Evolutionary conservation across 2,329 filamentous ascomycete genomes (phyloP).

Genomic region (Hypoxylon sp.): DNA sequence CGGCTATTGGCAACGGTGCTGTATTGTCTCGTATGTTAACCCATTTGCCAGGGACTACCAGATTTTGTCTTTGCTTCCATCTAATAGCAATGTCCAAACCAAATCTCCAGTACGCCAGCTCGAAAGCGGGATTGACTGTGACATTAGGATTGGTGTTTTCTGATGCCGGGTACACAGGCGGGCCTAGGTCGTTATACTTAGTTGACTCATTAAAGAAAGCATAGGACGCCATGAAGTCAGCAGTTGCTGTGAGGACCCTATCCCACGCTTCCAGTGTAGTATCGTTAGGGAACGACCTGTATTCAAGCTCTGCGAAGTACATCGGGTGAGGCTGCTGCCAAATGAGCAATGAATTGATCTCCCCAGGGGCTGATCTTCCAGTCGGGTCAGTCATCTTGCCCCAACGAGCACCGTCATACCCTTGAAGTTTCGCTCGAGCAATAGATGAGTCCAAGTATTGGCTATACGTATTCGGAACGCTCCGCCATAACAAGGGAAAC

Average conservation of each 20-base stretch:
- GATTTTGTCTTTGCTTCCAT: conserved; percentile 66
- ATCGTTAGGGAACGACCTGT: conserved; percentile 61
- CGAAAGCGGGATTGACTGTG: conserved; percentile 72
- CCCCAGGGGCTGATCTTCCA: conserved; percentile 69
- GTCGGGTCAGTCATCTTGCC: conserved; percentile 72
- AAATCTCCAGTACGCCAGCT: conserved; percentile 74
- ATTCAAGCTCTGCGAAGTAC: conserved; percentile 72
- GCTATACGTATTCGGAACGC: conserved; percentile 62
- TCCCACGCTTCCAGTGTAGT: conserved; percentile 68
- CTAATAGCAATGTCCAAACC: conserved; percentile 67
- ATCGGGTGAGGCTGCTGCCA: conserved; percentile 75
- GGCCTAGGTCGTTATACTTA: conserved; percentile 65
- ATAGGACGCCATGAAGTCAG: conserved; percentile 73
- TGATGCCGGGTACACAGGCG: conserved; percentile 63
- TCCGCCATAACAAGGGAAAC: conserved; percentile 62
- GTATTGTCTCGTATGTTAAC: conserved; percentile 65
- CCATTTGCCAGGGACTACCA: conserved; percentile 64
- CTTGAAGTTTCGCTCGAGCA: conserved; percentile 58
- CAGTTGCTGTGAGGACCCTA: conserved; percentile 63
- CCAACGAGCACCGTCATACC: conserved; percentile 63
- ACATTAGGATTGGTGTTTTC: conserved; percentile 72
- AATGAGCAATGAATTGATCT: conserved; percentile 73
- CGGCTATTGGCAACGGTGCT: conserved; percentile 65
- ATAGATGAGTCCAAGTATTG: conserved; percentile 61
- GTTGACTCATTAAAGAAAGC: conserved; percentile 69